Evolutionary conservation across 495 filamentous ascomycete species (phyloP).

Genomic region (Neurospora sp.): DNA sequence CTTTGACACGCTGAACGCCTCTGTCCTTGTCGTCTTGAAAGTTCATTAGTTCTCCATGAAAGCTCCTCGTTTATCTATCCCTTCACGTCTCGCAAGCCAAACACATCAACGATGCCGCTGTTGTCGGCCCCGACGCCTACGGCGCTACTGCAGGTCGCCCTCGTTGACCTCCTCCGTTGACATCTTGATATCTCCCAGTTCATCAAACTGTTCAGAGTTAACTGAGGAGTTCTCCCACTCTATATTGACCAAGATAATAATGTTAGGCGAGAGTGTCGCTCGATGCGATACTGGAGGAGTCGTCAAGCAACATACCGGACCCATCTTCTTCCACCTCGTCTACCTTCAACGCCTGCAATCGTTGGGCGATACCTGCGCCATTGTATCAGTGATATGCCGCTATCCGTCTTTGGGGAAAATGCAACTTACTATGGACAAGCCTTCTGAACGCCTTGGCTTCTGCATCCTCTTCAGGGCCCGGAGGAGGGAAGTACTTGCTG

Average conservation of each 20-base stretch:
- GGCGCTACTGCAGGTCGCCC: conserved; percentile 1
- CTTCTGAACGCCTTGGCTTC: conserved; percentile 24
- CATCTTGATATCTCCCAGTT: conserved; percentile 26
- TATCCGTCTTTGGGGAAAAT: not conserved
- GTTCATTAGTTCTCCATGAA: not conserved
- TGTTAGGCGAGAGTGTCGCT: conserved; percentile 31
- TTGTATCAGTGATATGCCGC: not conserved
- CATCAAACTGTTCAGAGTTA: conserved; percentile 31
- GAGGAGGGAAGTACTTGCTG: conserved; percentile 26
- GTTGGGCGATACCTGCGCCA: conserved; percentile 28
- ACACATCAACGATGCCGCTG: not conserved
- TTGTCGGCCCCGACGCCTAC: not conserved
- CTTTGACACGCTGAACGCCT: not conserved
- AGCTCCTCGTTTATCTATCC: not conserved
- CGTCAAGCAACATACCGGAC: conserved; percentile 41
- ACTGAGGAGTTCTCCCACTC: conserved; percentile 36
- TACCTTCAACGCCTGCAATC: conserved; percentile 30
- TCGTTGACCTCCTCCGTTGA: conserved; percentile 23
- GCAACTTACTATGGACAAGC: conserved; percentile 31
- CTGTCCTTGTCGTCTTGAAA: not conserved
- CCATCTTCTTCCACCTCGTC: conserved; percentile 46
- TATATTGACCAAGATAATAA: conserved; percentile 7
- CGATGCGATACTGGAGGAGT: conserved; percentile 28
- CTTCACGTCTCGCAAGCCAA: not conserved
- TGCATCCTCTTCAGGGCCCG: conserved; percentile 28